phyloP scores from a whole-genome alignment of 139 green algal species.

The Volvox reticuliferus region DNA sequence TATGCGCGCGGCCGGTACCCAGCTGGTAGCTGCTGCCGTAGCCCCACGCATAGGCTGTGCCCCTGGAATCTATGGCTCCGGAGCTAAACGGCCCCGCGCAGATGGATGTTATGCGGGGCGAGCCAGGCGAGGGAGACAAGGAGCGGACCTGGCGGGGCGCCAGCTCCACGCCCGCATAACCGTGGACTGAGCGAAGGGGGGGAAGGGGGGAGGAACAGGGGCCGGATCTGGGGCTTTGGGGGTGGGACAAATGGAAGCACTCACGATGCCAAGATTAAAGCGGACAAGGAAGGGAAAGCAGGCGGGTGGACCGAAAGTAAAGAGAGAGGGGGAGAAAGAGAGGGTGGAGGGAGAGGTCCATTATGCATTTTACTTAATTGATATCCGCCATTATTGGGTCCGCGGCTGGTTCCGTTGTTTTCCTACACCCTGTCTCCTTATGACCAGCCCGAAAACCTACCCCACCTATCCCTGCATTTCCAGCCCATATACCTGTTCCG shows the following conservation, averaged over 20 bases:
- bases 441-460: neutral
- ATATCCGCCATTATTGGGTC: no score
- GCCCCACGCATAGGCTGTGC: slow-evolving; percentile 55
- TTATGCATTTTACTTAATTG: no score
- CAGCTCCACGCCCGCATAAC: slow-evolving; percentile 30
- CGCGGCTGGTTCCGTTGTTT: no score
- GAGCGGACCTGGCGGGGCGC: neutral
- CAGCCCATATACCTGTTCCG: slow-evolving; percentile 41
- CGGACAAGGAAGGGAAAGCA: no score
- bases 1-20: slow-evolving; percentile 24
- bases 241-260: no score
- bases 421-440: no score
- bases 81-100: slow-evolving; percentile 55
- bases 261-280: no score
- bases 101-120: slow-evolving; percentile 6
- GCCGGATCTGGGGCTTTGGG: no score
- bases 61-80: slow-evolving; percentile 49
- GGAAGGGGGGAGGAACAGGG: neutral
- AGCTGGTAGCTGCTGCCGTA: slow-evolving; percentile 61
- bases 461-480: neutral
- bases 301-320: no score
- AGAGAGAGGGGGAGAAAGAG: no score
- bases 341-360: no score
- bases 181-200: neutral
- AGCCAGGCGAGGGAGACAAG: neutral